Base-by-base conservation (phyloP, 345 rosid species). In the Lumnitzera racemosa region DNA sequence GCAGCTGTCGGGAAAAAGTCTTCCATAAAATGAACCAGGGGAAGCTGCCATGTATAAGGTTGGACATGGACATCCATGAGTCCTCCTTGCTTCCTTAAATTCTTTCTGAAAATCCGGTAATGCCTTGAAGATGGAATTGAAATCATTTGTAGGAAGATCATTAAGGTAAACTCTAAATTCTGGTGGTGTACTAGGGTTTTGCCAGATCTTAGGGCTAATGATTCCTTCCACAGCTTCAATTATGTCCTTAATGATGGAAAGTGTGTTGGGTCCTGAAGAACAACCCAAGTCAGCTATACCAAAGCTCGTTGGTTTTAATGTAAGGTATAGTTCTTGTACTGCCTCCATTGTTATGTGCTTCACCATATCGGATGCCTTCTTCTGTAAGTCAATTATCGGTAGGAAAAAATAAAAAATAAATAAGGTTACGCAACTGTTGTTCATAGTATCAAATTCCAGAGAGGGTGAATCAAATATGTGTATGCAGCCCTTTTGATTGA, bases 21-120 rank as follows among this genome's bases (percentile, higher is more conserved):
- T 82, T 61, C 85, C 89, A 67, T 92, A 92, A 70, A 92, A 92
- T 4, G 98, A 87, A 46, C 96, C 96, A 51, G 98, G 87, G 51
- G 54, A 74, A 51, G 76, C 87, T 12, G 80, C 70, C 31, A 78
- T 48, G 72, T 64, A 78, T 52, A 81, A 47, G 9, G 59, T 55
- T 51, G 54, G 53, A 12, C 23, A 27, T 7, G 72, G 65, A 14
- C 24, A 53, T 11, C 66, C 70, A 27, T 56, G 51, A 1, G 16
- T 61, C 20, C 63, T 72, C 58, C 73, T 59, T 56, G 58, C 79
- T 24, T 61, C 66, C 56, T 59, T 65, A 12, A 78, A 70, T 52
- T 72, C 67, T 15, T 67, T 58, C 5, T 65, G 62, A 68, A 78
- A 74, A 66, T 78, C 87, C 0, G 87, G 83, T 66, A 78, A 31